Evolutionary conservation across 768 basidiomycete genomes (phyloP).

Genomic region (Amanita brunnescens): DNA sequence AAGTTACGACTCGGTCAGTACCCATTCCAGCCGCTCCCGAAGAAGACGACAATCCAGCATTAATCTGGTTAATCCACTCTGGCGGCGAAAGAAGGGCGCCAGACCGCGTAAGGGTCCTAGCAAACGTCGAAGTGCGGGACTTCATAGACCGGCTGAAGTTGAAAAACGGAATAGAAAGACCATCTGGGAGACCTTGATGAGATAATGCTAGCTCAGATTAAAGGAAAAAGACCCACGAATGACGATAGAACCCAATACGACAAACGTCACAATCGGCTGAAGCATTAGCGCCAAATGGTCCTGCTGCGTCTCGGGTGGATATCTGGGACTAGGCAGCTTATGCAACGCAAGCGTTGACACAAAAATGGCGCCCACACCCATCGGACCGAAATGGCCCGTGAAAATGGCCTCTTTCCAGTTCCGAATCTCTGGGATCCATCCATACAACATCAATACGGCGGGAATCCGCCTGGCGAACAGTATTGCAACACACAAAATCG

Average conservation of each 20-base stretch:
- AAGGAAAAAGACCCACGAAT: constrained; percentile 42
- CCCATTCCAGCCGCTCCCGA: background rate
- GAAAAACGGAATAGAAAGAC: constrained; percentile 64
- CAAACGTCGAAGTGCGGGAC: constrained; percentile 6
- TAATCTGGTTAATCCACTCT: constrained; percentile 6
- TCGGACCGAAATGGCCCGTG: constrained; percentile 87
- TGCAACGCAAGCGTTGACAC: constrained; percentile 67
- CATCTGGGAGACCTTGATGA: constrained; percentile 31
- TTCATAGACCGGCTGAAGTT: constrained; percentile 32
- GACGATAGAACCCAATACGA: constrained; percentile 82
- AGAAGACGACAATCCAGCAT: background rate
- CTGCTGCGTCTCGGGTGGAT: constrained; percentile 56
- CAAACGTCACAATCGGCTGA: constrained; percentile 79
- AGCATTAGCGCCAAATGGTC: constrained; percentile 68
- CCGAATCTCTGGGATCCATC: constrained; percentile 79
- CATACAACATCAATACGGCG: constrained; percentile 64
- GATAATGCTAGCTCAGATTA: background rate
- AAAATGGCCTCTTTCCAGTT: constrained; percentile 86
- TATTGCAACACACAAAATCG: constrained; percentile 58
- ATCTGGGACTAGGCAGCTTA: constrained; percentile 45
- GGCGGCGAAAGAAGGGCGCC: background rate
- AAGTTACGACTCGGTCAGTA: background rate
- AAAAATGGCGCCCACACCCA: constrained; percentile 92
- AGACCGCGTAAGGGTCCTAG: background rate
- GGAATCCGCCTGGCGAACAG: constrained; percentile 77